A percentile compares a stretch with the other conserved stretches of the same genome.
These are phyloP conservation scores for Wickerhamiella galacta DNA, from an alignment of 805 yeast species.

Conservation along the genomic window DNA sequence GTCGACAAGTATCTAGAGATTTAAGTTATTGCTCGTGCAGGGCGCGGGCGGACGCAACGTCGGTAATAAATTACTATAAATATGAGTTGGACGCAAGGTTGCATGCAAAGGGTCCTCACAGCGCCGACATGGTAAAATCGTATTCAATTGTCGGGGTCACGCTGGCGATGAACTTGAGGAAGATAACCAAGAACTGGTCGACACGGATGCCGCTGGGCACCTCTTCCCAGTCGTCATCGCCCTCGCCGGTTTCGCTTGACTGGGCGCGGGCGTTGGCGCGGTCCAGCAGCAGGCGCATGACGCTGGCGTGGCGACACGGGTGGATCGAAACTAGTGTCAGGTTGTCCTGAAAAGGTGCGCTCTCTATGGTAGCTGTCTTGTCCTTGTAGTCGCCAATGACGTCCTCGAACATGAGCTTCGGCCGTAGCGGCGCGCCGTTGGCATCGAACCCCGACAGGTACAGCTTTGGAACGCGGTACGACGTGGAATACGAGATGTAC, in stretches of 20 bases:
- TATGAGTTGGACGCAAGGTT: background rate
- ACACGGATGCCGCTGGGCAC: conserved; percentile 46
- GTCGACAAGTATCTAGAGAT: conserved; percentile 50
- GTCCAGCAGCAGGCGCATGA: conserved; percentile 76
- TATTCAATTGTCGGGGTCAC: conserved; percentile 96
- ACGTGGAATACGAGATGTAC: conserved; percentile 82
- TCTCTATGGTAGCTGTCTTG: conserved; percentile 92
- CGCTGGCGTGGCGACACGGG: conserved; percentile 90
- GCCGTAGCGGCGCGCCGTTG: conserved; percentile 72
- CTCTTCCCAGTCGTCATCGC: conserved; percentile 43
- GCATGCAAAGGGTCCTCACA: conserved; percentile 8
- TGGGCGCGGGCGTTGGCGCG: conserved; percentile 35
- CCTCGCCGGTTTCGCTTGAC: conserved; percentile 11
- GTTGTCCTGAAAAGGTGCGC: conserved; percentile 65
- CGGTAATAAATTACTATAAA: background rate
- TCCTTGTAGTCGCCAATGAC: conserved; percentile 81
- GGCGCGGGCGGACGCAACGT: background rate
- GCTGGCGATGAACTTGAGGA: conserved; percentile 86
- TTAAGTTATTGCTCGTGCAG: conserved; percentile 12
- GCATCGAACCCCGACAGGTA: conserved; percentile 75
- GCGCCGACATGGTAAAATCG: conserved; percentile 96
- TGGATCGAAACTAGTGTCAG: conserved; percentile 76
- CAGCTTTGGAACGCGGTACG: conserved; percentile 90
- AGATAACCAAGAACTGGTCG: conserved; percentile 79
- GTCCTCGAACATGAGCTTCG: conserved; percentile 88